Base-by-base conservation (phyloP, 306 rosid species). In the Fagus crenata region DNA sequence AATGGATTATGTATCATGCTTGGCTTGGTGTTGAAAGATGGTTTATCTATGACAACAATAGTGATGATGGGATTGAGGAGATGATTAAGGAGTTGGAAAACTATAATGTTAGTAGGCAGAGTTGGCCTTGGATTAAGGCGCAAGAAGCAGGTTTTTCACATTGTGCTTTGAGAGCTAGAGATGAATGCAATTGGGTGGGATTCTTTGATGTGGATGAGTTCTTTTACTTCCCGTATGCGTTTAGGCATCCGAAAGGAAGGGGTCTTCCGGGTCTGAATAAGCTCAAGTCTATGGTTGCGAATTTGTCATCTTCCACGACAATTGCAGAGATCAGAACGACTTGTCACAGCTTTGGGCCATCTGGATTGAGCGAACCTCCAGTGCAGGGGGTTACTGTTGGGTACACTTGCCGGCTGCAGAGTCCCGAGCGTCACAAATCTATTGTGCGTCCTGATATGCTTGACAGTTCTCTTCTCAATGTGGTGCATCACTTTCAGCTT, bases 61-160 rank as follows among this genome's bases (percentile, higher is more conserved):
- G 98, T 49, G 96, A 96, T 75, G 99, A 96, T 75, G 93, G 73
- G 53, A 81, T 92, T 65, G 90, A 89, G 0, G 81, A 83, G 8
- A 90, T 86, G 58, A 77, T 92, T 58, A 56, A 33, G 49, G 93
- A 91, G 36, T 97, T 5, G 11, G 76, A 84, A 74, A 88, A 86
- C 33, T 96, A 79, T 76, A 96, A 96, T 39, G 89, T 96, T 11
- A 90, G 82, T 59, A 89, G 91, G 73, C 80, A 78, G 17, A 82
- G 80, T 61, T 96, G 99, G 99, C 99, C 99, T 6, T 96, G 99
- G 99, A 87, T 92, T 54, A 96, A 96, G 86, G 86, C 96, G 31
- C 99, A 96, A 70, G 99, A 96, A 79, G 97, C 99, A 3, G 99
- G 99, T 39, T 96, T 96, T 73, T 96, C 99, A 12, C 96, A 93